Evolutionary conservation across 2,329 filamentous ascomycete genomes (phyloP).

Genomic region (Aureobasidium musti): DNA sequence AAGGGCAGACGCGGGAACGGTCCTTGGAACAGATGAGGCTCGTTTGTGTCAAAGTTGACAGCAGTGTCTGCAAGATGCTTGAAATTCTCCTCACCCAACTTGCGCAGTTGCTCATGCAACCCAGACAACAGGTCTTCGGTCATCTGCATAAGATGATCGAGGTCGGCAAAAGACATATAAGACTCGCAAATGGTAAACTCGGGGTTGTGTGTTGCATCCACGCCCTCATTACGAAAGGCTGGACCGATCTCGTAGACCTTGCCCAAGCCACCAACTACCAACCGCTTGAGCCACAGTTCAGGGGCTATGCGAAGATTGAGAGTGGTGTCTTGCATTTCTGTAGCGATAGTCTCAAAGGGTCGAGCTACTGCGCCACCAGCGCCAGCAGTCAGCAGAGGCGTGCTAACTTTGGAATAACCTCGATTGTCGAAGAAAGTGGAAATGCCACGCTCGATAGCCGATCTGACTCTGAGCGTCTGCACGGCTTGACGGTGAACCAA

Average conservation of each 20-base stretch:
- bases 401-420: conserved; percentile 84
- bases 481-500: conserved; percentile 69
- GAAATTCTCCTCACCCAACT: conserved; percentile 34
- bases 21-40: conserved; percentile 51
- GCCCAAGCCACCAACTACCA: conserved; percentile 86
- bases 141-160: conserved; percentile 70
- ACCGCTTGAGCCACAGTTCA: conserved; percentile 90
- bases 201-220: conserved; percentile 91
- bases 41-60: conserved; percentile 41
- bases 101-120: conserved; percentile 51
- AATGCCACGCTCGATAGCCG: conserved; percentile 71
- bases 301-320: conserved; percentile 86
- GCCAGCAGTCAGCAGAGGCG: conserved; percentile 78
- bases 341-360: conserved; percentile 78
- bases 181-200: conserved; percentile 99
- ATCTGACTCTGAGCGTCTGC: conserved; percentile 72
- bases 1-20: conserved; percentile 73
- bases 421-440: conserved; percentile 70
- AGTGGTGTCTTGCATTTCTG: conserved; percentile 70
- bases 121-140: conserved; percentile 71
- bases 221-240: conserved; percentile 83
- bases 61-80: conserved; percentile 25
- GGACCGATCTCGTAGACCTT: conserved; percentile 91
- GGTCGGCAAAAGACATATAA: conserved; percentile 80
- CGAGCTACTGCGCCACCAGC: conserved; percentile 87